Base-by-base conservation (phyloP, 257 asterid species). In the Cordia subcordata region DNA sequence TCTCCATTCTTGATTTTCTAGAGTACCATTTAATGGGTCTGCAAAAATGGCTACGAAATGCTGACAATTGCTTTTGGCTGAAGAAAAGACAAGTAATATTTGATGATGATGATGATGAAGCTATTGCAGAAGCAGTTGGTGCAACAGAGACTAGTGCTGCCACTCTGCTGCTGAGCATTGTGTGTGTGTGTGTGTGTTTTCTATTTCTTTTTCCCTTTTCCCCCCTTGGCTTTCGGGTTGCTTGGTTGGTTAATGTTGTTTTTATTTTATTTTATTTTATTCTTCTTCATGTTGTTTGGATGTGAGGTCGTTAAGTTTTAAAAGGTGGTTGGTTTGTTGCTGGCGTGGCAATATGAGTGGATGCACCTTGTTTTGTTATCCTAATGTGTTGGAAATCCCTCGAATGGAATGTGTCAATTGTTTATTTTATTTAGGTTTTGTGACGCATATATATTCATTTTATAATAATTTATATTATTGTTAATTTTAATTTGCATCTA, bases 1-100 rank as follows among this genome's bases (percentile, higher is more conserved):
- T 46, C 77, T 84, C 82, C 81, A 72, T 84, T 72, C 77, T 81
- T 18, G 83, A 68, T 16, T 66, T 77, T 32, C 64, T 73, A 66
- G 39, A 55, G 32, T 62, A 79, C 86, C 95, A 90, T 77, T 65
- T 72, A 67, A 63, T 50, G 74, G 78, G 55, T 53, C 80, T 71
- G 18, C 71, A 60, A 59, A 4, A 58, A 76, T 44, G 88, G 88
- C 72, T 63, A 81, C 22, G 82, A 63, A 56, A 77, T 45, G 53
- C 57, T 52, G 65, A 66, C 38, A 11, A 66, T 55, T 65, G 70
- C 14, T 61, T 82, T 33, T 79, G 66, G 65, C 57, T 77, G 45
- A 66, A 64, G 60, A 77, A 73, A 35, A 76, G 61, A 46, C 85
- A 58, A 21, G 47, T 10, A 42, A 3, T 42, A 42, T 4, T 3